phyloP scores from a whole-genome alignment of 768 basidiomycete genomes.

The Porpolomopsis calyptriformis region DNA sequence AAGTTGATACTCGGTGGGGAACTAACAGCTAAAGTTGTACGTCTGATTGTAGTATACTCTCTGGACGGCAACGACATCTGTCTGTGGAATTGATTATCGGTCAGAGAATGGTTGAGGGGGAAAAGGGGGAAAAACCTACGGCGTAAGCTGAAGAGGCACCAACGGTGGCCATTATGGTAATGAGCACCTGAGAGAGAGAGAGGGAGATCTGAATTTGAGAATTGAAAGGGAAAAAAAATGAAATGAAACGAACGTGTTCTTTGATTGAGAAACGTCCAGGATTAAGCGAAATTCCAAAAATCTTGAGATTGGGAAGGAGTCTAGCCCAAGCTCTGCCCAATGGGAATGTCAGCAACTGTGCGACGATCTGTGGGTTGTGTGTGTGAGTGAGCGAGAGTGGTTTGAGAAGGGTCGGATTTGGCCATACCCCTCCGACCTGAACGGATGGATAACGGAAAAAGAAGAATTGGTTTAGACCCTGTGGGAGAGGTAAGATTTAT shows the following conservation, averaged over 20 bases:
- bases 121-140: not conserved
- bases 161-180: constrained; percentile 40
- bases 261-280: constrained; percentile 69
- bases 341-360: constrained; percentile 61
- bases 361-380: constrained; percentile 36
- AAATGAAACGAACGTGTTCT: constrained; percentile 45
- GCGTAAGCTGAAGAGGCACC: constrained; percentile 52
- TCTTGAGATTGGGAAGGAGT: constrained; percentile 38
- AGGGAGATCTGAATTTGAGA: constrained; percentile 7
- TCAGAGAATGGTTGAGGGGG: not conserved
- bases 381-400: constrained; percentile 16
- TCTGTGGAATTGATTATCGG: constrained; percentile 15
- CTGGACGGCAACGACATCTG: constrained; percentile 67
- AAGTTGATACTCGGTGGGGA: not conserved
- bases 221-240: constrained; percentile 17
- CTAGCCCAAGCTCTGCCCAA: constrained; percentile 50
- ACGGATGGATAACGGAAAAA: constrained; percentile 69
- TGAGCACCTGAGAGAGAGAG: constrained; percentile 42
- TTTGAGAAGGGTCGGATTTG: not conserved
- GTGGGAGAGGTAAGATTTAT: not conserved
- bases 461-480: constrained; percentile 63
- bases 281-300: constrained; percentile 47
- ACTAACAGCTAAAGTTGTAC: constrained; percentile 48
- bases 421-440: constrained; percentile 39
- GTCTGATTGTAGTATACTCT: constrained; percentile 59